Conservation (phyloP, 345 rosid genomes). For the Pistacia atlantica region DNA sequence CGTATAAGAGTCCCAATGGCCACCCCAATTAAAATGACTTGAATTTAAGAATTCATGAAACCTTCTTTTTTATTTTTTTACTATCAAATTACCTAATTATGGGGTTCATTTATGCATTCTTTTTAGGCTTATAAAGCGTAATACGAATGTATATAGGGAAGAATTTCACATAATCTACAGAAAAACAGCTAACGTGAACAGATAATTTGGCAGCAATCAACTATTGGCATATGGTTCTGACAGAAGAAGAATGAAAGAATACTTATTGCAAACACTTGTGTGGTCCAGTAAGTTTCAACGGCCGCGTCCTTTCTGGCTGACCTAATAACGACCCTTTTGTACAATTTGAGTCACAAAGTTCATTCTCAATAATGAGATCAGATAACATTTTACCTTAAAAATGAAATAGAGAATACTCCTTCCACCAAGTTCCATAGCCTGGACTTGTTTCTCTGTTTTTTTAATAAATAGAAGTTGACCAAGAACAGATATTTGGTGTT, state of each 20-base stretch:
- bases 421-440: slow-evolving; percentile 14
- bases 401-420: slow-evolving; percentile 1
- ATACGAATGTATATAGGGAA: background rate
- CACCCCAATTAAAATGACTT: too few relatives aligned
- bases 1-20: too few relatives aligned
- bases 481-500: slow-evolving; percentile 12
- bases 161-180: background rate
- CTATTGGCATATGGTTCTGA: background rate
- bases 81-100: too few relatives aligned
- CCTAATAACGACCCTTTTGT: slow-evolving; percentile 21
- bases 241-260: background rate
- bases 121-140: background rate
- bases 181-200: background rate
- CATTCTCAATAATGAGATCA: slow-evolving; percentile 19
- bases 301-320: slow-evolving; percentile 7
- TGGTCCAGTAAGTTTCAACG: slow-evolving; percentile 21
- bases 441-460: background rate
- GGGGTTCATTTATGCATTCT: too few relatives aligned
- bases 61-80: too few relatives aligned
- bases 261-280: slow-evolving; percentile 10
- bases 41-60: too few relatives aligned
- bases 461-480: slow-evolving; percentile 21
- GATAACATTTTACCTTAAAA: slow-evolving; percentile 10
- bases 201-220: background rate
- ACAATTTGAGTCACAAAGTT: slow-evolving; percentile 25